A percentile compares a stretch with the other conserved stretches of the same genome.
Evolutionary conservation across 1,139 yeast species (phyloP).

Genomic region (Candida glucosophila): DNA sequence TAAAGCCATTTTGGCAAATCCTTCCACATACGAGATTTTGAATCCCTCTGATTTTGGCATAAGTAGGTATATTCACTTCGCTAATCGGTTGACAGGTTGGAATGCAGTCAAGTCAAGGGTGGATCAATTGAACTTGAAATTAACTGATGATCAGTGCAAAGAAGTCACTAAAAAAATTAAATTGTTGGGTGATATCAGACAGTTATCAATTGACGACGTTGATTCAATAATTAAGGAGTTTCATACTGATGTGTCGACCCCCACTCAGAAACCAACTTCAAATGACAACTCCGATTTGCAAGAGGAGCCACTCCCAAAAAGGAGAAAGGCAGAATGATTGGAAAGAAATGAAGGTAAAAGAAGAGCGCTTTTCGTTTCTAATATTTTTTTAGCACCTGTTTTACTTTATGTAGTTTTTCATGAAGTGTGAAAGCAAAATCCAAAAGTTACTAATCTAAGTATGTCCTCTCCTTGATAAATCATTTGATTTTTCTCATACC

Average conservation of each 20-base stretch:
- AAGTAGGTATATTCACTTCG: slow-evolving; percentile 92
- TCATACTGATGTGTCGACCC: slow-evolving; percentile 58
- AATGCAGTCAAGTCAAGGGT: slow-evolving; percentile 97
- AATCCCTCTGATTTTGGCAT: slow-evolving; percentile 94
- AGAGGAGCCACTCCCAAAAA: slow-evolving; percentile 26
- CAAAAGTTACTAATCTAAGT: too few relatives aligned
- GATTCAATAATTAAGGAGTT: slow-evolving; percentile 92
- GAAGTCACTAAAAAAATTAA: slow-evolving; percentile 92
- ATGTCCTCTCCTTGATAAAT: too few relatives aligned
- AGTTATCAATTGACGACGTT: slow-evolving; percentile 91
- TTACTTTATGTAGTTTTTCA: too few relatives aligned
- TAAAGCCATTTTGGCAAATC: slow-evolving; percentile 96
- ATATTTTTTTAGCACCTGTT: slow-evolving; percentile 1
- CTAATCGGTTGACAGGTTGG: slow-evolving; percentile 98
- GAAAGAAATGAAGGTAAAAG: slow-evolving; percentile 5
- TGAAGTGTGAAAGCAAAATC: too few relatives aligned
- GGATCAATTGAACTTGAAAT: slow-evolving; percentile 85
- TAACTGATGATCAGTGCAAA: slow-evolving; percentile 90
- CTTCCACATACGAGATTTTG: slow-evolving; percentile 93
- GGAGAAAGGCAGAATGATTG: slow-evolving; percentile 26
- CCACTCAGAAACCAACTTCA: slow-evolving; percentile 17
- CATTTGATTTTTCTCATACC: too few relatives aligned
- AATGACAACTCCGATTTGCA: slow-evolving; percentile 9
- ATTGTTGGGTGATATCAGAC: slow-evolving; percentile 90
- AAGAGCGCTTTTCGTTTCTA: slow-evolving; percentile 1